These are phyloP conservation scores for Sclerotinia subarctica DNA, from an alignment of 2,329 filamentous ascomycete species.

Conservation along the genomic window DNA sequence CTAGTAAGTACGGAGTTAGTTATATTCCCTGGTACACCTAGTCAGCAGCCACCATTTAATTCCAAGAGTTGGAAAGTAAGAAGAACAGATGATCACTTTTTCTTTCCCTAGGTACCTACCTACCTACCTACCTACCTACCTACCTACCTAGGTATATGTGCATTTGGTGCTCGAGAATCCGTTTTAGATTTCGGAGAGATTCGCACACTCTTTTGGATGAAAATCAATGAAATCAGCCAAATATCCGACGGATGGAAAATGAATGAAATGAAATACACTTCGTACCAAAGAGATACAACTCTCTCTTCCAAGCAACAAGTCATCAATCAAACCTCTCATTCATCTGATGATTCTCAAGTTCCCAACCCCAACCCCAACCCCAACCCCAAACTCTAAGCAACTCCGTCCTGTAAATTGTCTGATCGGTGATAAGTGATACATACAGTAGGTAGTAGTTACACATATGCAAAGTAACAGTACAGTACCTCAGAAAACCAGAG, in stretches of 20 bases:
- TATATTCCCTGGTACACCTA: background rate
- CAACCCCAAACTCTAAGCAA: background rate
- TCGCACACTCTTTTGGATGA: background rate
- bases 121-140: too few relatives aligned
- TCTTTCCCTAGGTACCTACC: too few relatives aligned
- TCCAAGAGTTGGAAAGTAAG: background rate
- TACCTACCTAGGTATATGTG: background rate
- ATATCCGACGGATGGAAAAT: too few relatives aligned
- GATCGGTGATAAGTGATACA: background rate
- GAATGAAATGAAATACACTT: too few relatives aligned
- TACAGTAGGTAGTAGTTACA: background rate
- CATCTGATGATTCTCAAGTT: background rate
- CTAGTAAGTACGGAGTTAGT: too few relatives aligned
- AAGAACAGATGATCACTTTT: background rate
- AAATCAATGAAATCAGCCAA: background rate
- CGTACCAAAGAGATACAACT: too few relatives aligned
- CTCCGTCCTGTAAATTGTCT: background rate
- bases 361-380: too few relatives aligned
- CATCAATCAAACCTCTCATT: background rate
- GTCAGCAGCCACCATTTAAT: constrained; percentile 4
- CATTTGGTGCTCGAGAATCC: background rate
- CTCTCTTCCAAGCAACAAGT: background rate
- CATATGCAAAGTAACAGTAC: too few relatives aligned
- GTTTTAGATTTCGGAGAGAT: background rate
- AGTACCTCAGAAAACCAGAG: background rate